Conservation (phyloP, 495 filamentous ascomycete genomes). For the Annulohypoxylon nitens region DNA sequence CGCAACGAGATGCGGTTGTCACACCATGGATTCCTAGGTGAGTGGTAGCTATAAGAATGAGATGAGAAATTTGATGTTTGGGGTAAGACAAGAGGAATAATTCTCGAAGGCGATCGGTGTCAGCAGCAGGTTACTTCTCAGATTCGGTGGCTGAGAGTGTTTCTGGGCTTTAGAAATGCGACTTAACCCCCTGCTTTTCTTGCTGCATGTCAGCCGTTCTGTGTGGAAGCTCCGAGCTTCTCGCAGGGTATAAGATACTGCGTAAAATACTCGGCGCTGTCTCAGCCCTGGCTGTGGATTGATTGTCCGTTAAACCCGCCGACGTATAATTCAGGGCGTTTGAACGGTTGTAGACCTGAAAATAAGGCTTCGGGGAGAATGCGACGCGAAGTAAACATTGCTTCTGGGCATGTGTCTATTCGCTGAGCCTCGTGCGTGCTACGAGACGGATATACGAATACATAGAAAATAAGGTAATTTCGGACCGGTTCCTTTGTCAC, state of each 20-base stretch:
- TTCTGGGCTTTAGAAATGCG: conserved; percentile 7
- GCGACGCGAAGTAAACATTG: not conserved
- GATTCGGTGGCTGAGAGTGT: not conserved
- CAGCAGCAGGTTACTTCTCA: conserved; percentile 17
- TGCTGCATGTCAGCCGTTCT: conserved; percentile 19
- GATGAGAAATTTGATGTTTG: conserved; percentile 1
- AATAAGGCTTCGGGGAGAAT: not conserved
- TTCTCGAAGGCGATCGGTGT: conserved; percentile 23
- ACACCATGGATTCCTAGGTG: not conserved
- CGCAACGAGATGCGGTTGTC: not conserved
- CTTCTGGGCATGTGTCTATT: not conserved
- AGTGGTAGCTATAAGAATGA: not conserved
- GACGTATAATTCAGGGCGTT: not conserved
- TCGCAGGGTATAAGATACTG: not conserved
- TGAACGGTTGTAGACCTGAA: not conserved
- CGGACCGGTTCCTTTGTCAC: conserved; percentile 10
- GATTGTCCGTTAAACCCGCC: not conserved
- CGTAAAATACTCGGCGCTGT: conserved; percentile 7
- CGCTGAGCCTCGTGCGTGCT: conserved; percentile 11
- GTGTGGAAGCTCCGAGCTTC: conserved; percentile 6
- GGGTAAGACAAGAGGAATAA: not conserved
- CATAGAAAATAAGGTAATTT: not conserved
- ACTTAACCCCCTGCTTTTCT: not conserved
- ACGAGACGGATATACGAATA: not conserved
- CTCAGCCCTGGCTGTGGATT: conserved; percentile 1